A percentile compares a stretch with the other conserved stretches of the same genome.
phyloP scores from a whole-genome alignment of 495 filamentous ascomycete genomes.

The Thermothielavioides terrestris region DNA sequence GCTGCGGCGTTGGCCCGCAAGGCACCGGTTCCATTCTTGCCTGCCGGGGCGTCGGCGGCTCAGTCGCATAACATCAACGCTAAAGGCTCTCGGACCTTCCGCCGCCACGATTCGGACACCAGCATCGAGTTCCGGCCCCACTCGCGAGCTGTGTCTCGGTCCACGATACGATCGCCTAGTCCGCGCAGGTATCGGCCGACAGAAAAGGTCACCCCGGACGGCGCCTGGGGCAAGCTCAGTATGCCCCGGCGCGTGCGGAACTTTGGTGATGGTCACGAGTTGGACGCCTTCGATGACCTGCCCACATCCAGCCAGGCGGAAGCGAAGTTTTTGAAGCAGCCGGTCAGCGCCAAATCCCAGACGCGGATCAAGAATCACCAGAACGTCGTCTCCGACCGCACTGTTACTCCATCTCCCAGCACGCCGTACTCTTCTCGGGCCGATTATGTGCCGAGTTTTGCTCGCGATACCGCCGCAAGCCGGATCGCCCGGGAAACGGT shows the following conservation, averaged over 20 bases:
- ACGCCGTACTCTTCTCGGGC: constrained; percentile 49
- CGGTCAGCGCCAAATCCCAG: constrained; percentile 58
- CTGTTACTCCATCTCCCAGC: constrained; percentile 46
- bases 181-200: constrained; percentile 34
- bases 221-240: constrained; percentile 49
- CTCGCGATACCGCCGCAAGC: constrained; percentile 85
- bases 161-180: constrained; percentile 49
- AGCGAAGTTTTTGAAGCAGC: constrained; percentile 72
- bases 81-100: constrained; percentile 59
- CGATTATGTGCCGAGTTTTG: constrained; percentile 68
- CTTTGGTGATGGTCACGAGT: constrained; percentile 86
- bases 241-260: constrained; percentile 64
- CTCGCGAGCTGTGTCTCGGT: constrained; percentile 47
- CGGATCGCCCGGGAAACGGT: constrained; percentile 84
- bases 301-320: constrained; percentile 80
- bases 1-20: constrained; percentile 46
- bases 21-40: constrained; percentile 66
- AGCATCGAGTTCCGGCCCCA: constrained; percentile 46
- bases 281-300: constrained; percentile 90
- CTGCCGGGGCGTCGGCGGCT: constrained; percentile 61
- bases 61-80: constrained; percentile 72
- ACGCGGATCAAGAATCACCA: constrained; percentile 54
- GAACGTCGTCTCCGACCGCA: constrained; percentile 42
- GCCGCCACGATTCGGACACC: constrained; percentile 65
- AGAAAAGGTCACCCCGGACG: constrained; percentile 34